Percentiles rank a stretch among this genome's conserved stretches.
phyloP scores from a whole-genome alignment of 1,284 basidiomycete species.

The Thelephora terrestris region DNA sequence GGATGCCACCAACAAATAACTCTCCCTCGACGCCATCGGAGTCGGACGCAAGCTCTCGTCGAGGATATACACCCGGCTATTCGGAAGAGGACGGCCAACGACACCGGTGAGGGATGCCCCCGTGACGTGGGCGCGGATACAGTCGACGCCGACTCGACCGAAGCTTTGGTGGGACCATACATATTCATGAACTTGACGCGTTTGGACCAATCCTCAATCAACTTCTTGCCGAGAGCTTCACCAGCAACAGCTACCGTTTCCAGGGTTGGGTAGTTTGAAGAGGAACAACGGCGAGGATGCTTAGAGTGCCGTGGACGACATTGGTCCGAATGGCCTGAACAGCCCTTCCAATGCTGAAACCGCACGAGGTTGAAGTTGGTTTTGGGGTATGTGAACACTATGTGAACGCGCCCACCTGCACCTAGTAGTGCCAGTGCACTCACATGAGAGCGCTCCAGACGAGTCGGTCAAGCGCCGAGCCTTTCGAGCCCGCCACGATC shows the following conservation, averaged over 20 bases:
- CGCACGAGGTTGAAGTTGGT: no score
- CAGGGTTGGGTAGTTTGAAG: conserved; percentile 18
- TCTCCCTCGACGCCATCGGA: conserved; percentile 23
- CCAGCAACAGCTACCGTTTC: conserved; percentile 19
- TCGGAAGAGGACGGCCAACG: conserved; percentile 22
- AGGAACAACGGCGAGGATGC: conserved; percentile 21
- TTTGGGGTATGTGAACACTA: no score
- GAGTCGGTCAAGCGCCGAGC: no score
- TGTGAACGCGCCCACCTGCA: no score
- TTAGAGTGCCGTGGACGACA: conserved; percentile 21
- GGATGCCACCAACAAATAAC: conserved; percentile 21
- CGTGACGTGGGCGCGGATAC: conserved; percentile 19
- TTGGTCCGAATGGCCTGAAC: conserved; percentile 16
- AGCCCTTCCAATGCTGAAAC: conserved; percentile 18
- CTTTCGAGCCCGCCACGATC: no score
- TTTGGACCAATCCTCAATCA: conserved; percentile 20
- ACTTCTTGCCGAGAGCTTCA: conserved; percentile 20
- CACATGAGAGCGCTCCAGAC: no score
- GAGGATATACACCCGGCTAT: conserved; percentile 23
- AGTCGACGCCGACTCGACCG: no score
- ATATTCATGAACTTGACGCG: conserved; percentile 21
- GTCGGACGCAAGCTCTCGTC: conserved; percentile 21
- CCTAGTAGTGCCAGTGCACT: no score
- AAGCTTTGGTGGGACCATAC: conserved; percentile 25
- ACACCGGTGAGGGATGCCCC: conserved; percentile 15